A percentile compares a stretch with the other conserved stretches of the same genome.
These are phyloP conservation scores for Gentiana macrophylla DNA, from an alignment of 257 asterid species.

Conservation along the genomic window DNA sequence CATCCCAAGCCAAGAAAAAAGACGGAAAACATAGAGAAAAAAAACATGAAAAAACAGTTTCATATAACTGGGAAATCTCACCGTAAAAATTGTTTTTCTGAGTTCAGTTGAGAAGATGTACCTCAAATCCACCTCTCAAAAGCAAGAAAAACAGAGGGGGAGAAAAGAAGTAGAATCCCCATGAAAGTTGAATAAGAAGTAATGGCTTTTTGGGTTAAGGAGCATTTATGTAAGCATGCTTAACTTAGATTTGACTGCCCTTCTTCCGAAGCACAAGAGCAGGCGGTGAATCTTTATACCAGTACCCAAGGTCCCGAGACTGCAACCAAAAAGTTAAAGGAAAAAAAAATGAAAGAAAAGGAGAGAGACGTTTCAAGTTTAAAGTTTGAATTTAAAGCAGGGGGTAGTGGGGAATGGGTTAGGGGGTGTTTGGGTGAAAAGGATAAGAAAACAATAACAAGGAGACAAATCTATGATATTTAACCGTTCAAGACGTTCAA, in stretches of 20 bases:
- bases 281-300: conserved; percentile 21
- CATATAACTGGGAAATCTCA: not conserved
- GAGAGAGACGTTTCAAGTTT: conserved; percentile 14
- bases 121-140: conserved; percentile 1
- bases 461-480: no score
- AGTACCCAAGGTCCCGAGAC: not conserved
- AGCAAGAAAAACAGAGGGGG: not conserved
- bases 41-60: not conserved
- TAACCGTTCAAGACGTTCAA: no score
- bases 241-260: conserved; percentile 16
- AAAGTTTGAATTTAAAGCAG: conserved; percentile 20
- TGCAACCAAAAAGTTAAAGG: not conserved
- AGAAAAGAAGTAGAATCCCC: conserved; percentile 1
- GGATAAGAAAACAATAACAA: no score
- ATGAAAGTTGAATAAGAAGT: conserved; percentile 8
- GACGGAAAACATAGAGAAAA: not conserved
- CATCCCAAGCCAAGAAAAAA: no score
- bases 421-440: no score
- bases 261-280: conserved; percentile 29
- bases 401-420: not conserved
- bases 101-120: conserved; percentile 1
- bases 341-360: not conserved
- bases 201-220: conserved; percentile 15
- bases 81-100: conserved; percentile 1
- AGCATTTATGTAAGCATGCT: conserved; percentile 28